Conservation (phyloP, 805 yeast species). For the Kuraishia molischiana region DNA sequence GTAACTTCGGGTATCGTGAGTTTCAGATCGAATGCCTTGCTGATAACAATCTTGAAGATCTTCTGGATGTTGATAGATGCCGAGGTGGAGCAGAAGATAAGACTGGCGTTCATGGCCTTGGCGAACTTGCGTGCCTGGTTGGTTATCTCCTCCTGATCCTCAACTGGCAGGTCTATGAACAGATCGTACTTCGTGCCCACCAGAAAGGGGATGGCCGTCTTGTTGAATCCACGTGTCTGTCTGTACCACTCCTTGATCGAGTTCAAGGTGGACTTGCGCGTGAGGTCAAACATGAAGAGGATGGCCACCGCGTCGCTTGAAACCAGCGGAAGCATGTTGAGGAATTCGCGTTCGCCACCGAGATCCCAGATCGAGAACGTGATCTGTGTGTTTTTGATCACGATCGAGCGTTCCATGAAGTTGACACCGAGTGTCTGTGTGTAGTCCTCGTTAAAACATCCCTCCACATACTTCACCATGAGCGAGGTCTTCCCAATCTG, state of each 20-base stretch:
- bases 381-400: slow-evolving; percentile 76
- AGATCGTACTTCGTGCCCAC: slow-evolving; percentile 92
- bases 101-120: slow-evolving; percentile 74
- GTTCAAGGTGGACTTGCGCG: slow-evolving; percentile 75
- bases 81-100: slow-evolving; percentile 84
- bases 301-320: slow-evolving; percentile 89
- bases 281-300: slow-evolving; percentile 81
- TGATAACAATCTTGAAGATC: slow-evolving; percentile 81
- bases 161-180: slow-evolving; percentile 68
- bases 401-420: slow-evolving; percentile 84
- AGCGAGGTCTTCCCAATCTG: slow-evolving; percentile 93
- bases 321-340: slow-evolving; percentile 90
- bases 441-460: slow-evolving; percentile 82
- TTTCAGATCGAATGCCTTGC: slow-evolving; percentile 83
- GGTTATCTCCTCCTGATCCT: slow-evolving; percentile 79
- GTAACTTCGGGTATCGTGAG: slow-evolving; percentile 77
- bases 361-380: slow-evolving; percentile 92
- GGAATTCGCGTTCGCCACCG: slow-evolving; percentile 93
- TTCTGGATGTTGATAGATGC: slow-evolving; percentile 91
- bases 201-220: slow-evolving; percentile 81
- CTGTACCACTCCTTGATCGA: slow-evolving; percentile 94
- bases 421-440: slow-evolving; percentile 94
- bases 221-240: slow-evolving; percentile 82
- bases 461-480: slow-evolving; percentile 97
- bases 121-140: slow-evolving; percentile 79